Base-by-base conservation (phyloP, 768 basidiomycete species). In the Leccinum ochraceum region DNA sequence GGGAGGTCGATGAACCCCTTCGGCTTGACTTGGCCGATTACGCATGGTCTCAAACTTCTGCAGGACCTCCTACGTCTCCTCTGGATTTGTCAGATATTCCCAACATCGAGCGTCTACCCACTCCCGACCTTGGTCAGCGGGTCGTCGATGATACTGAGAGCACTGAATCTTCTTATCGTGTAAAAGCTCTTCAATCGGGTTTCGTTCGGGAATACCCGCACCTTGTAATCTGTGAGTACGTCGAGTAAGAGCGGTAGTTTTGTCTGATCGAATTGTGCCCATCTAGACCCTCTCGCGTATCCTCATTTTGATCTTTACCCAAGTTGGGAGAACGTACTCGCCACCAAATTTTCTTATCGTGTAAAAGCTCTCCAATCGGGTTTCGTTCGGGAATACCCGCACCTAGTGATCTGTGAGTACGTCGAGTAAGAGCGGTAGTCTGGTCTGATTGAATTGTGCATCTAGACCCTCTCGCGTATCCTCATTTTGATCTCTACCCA, bases 1-100 rank as follows among this genome's bases (percentile, higher is more conserved):
- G 68, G 63, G 67, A 69, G 28, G 73, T 59, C 2, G 65, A 68
- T 14, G 68, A 68, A n/a, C 74, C 75, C 24, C 75, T 78, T 13
- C 81, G 80, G 60, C 74, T 88, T 56, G 80, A 87, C 63, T 71
- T 87, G 30, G 84, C 84, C 48, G 89, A 90, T 63, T 92, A 81
- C 67, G 68, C 79, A 9, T 92, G 88, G 86, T 89, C 88, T 9
- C 78, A 84, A 26, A 86, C 87, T 8, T 90, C 89, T 7, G 72
- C 74, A 3, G 89, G 90, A n/a, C 90, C 89, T 22, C 75, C 74
- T 34, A 80, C 80, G 53, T 71, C 73, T 54, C 78, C 79, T 49
- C 70, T 75, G 13, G 69, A 77, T 34, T 81, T 80, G 3, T 71
- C 76, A 11, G 55, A 72, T 11, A 66, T 69, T 20, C 67, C 74